Evolutionary conservation across 495 filamentous ascomycete species (phyloP).

Genomic region (Terfezia claveryi): DNA sequence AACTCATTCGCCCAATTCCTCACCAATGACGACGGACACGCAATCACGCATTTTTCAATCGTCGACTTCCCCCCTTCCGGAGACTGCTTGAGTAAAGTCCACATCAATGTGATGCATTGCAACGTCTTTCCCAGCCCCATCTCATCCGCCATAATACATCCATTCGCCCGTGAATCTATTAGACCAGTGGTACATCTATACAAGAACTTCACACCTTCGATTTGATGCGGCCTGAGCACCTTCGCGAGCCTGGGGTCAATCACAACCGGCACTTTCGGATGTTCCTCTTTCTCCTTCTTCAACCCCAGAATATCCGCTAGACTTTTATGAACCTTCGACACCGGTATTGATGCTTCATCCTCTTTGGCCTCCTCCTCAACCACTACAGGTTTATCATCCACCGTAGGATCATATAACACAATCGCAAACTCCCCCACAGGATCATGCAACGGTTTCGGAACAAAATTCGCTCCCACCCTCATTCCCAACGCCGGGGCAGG

Average conservation of each 20-base stretch:
- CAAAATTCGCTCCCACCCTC: constrained; percentile 52
- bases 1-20: constrained; percentile 94
- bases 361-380: constrained; percentile 28
- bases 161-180: constrained; percentile 82
- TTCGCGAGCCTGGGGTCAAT: constrained; percentile 86
- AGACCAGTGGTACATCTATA: constrained; percentile 83
- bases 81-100: constrained; percentile 90
- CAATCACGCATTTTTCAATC: constrained; percentile 95
- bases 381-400: constrained; percentile 53
- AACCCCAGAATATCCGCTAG: constrained; percentile 89
- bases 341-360: constrained; percentile 26
- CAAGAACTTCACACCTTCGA: constrained; percentile 96
- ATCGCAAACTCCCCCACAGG: constrained; percentile 92
- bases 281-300: constrained; percentile 63
- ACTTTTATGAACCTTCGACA: constrained; percentile 57
- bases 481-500: constrained; percentile 73
- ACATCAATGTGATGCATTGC: constrained; percentile 67
- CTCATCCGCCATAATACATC: constrained; percentile 98
- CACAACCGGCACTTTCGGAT: constrained; percentile 85
- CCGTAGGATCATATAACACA: constrained; percentile 82
- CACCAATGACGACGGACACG: constrained; percentile 92
- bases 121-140: constrained; percentile 96
- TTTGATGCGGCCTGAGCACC: constrained; percentile 85
- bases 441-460: constrained; percentile 82
- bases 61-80: constrained; percentile 80